Conservation (phyloP, 352 stramenopile genomes). For the Phytopythium helicoides region DNA sequence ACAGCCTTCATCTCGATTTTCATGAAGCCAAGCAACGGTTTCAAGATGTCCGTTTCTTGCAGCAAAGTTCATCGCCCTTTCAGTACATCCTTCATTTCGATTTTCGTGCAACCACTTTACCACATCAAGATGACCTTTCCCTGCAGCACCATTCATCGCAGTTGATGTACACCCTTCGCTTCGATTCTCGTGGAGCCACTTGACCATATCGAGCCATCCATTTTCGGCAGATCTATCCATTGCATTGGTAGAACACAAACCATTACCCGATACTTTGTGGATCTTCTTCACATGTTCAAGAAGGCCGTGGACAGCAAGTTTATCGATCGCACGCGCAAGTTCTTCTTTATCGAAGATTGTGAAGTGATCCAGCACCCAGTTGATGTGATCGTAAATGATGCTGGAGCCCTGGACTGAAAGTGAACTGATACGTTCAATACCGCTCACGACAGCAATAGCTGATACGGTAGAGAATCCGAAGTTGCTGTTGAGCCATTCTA, state of each 20-base stretch:
- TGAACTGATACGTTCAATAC: too few species aligned
- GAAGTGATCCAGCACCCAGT: too few species aligned
- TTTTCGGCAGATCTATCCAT: not conserved
- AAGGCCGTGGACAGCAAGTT: slow-evolving; percentile 1
- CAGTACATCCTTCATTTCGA: slow-evolving; percentile 12
- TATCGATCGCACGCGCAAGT: not conserved
- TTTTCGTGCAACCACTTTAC: slow-evolving; percentile 16
- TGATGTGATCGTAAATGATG: too few species aligned
- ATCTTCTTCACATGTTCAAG: slow-evolving; percentile 46
- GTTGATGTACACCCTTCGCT: not conserved
- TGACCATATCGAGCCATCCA: not conserved
- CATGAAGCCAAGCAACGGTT: too few species aligned
- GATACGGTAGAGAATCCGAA: too few species aligned
- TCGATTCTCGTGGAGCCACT: slow-evolving; percentile 1
- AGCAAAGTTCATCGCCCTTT: not conserved
- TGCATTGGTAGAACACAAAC: slow-evolving; percentile 12
- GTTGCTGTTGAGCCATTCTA: too few species aligned
- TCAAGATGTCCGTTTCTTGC: too few species aligned
- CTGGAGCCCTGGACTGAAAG: too few species aligned
- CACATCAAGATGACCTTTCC: not conserved
- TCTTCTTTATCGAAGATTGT: too few species aligned
- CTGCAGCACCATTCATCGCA: not conserved
- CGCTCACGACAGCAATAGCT: too few species aligned
- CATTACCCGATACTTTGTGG: slow-evolving; percentile 26
- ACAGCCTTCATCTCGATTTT: too few species aligned